phyloP scores from a whole-genome alignment of 306 rosid species.

The Sindora glabra region DNA sequence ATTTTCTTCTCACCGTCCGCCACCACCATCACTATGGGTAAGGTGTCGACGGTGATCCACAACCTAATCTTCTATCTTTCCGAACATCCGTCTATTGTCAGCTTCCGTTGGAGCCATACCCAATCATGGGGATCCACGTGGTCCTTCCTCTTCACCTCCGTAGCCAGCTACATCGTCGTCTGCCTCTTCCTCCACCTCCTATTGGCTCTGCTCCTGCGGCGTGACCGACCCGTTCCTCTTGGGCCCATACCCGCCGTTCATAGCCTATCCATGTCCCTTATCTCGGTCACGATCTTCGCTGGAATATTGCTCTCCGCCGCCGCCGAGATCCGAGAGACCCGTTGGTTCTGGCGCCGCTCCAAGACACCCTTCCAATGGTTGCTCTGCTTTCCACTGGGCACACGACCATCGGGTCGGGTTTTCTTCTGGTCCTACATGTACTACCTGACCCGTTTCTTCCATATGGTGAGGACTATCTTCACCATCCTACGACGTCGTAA shows the following conservation, averaged over 20 bases:
- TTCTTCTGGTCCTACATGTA: slow-evolving; percentile 88
- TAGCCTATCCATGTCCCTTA: slow-evolving; percentile 45
- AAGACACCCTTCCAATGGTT: slow-evolving; percentile 89
- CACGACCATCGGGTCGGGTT: slow-evolving; percentile 90
- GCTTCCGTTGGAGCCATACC: slow-evolving; percentile 71
- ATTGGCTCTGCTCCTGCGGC: slow-evolving; percentile 28
- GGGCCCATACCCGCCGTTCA: slow-evolving; percentile 82
- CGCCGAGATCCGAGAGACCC: slow-evolving; percentile 82
- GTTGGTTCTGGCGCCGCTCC: slow-evolving; percentile 87
- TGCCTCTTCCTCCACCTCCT: slow-evolving; percentile 41
- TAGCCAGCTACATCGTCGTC: slow-evolving; percentile 33
- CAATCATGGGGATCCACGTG: slow-evolving; percentile 84
- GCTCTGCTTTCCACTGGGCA: slow-evolving; percentile 81
- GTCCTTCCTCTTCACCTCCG: slow-evolving; percentile 72
- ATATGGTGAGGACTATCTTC: slow-evolving; percentile 61
- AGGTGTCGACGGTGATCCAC: slow-evolving; percentile 24
- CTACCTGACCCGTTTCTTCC: slow-evolving; percentile 67
- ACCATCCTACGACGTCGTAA: slow-evolving; percentile 47
- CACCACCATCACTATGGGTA: slow-evolving; percentile 13
- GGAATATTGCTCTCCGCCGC: slow-evolving; percentile 66
- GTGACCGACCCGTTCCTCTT: slow-evolving; percentile 43
- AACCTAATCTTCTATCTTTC: slow-evolving; percentile 59
- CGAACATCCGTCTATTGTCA: slow-evolving; percentile 79
- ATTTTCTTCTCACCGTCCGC: slow-evolving; percentile 8
- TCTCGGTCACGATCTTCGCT: slow-evolving; percentile 62